These are phyloP conservation scores for Diaporthe humulicola DNA, from an alignment of 2,329 filamentous ascomycete genomes.

Conservation along the genomic window DNA sequence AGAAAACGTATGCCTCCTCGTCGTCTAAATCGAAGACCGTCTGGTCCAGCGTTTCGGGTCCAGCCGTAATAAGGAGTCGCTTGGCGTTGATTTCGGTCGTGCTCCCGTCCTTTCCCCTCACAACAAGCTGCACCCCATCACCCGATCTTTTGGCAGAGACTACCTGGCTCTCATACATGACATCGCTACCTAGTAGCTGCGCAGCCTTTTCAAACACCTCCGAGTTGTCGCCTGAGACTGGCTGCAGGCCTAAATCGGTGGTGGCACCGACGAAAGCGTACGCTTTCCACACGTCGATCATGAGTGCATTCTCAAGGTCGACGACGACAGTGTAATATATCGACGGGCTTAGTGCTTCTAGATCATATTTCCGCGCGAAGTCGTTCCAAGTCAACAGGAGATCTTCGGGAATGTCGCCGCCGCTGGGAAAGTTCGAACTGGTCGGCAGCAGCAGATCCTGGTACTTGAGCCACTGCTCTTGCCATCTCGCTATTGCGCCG, in stretches of 20 bases:
- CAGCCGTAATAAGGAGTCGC: slow-evolving; percentile 3
- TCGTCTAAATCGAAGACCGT: not conserved
- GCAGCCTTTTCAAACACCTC: not conserved
- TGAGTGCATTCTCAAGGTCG: not conserved
- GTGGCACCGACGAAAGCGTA: slow-evolving; percentile 5
- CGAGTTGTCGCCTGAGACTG: slow-evolving; percentile 6
- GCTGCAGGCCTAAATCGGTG: not conserved
- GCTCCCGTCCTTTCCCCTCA: not conserved
- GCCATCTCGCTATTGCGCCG: not conserved
- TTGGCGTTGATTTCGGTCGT: not conserved
- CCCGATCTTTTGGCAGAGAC: not conserved
- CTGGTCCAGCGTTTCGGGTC: not conserved
- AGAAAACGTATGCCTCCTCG: not conserved
- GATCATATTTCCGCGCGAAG: not conserved
- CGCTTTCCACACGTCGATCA: slow-evolving; percentile 19
- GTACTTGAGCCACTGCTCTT: slow-evolving; percentile 14
- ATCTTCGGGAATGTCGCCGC: not conserved
- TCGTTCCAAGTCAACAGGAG: slow-evolving; percentile 11
- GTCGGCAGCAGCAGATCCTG: not conserved
- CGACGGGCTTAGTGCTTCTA: not conserved
- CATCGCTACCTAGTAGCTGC: not conserved
- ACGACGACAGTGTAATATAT: not conserved
- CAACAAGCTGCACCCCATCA: not conserved
- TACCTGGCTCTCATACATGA: not conserved
- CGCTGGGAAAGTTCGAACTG: not conserved